A percentile compares a stretch with the other conserved stretches of the same genome.
Conservation (phyloP, 164 flowering plant species). For the Stephania japonica region DNA sequence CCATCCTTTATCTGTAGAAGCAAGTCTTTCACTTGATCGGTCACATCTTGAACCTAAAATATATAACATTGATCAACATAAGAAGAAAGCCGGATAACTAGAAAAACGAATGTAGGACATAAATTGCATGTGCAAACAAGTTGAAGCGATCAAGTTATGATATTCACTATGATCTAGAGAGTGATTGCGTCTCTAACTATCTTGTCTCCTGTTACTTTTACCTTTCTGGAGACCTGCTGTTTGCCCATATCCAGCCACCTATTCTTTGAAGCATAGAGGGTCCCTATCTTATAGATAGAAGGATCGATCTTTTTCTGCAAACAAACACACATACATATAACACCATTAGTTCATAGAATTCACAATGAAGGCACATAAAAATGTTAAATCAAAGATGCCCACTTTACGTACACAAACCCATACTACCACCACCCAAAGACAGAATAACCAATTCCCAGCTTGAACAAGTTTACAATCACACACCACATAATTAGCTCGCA, state of each 20-base stretch:
- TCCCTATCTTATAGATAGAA: constrained; percentile 54
- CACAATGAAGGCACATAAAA: background rate
- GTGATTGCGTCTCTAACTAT: background rate
- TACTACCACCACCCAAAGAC: background rate
- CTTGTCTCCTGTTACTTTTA: constrained; percentile 8
- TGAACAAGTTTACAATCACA: too few relatives aligned
- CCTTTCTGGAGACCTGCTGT: constrained; percentile 64
- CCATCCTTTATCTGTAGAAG: constrained; percentile 48
- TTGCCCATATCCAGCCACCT: constrained; percentile 87
- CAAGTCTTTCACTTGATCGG: constrained; percentile 57
- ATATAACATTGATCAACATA: background rate
- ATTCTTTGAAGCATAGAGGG: constrained; percentile 67
- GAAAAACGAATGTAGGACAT: background rate
- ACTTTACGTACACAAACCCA: background rate
- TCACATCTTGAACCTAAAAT: constrained; percentile 64
- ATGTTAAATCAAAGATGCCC: background rate
- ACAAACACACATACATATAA: background rate
- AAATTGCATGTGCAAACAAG: background rate
- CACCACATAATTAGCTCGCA: too few relatives aligned
- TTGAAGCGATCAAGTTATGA: background rate
- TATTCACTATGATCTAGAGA: too few relatives aligned
- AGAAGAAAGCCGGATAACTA: background rate
- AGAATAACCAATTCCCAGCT: background rate
- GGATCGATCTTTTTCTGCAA: constrained; percentile 68
- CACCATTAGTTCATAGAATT: background rate